These are phyloP conservation scores for Trichoderma asperellum DNA, from an alignment of 2,329 filamentous ascomycete genomes.

Conservation along the genomic window DNA sequence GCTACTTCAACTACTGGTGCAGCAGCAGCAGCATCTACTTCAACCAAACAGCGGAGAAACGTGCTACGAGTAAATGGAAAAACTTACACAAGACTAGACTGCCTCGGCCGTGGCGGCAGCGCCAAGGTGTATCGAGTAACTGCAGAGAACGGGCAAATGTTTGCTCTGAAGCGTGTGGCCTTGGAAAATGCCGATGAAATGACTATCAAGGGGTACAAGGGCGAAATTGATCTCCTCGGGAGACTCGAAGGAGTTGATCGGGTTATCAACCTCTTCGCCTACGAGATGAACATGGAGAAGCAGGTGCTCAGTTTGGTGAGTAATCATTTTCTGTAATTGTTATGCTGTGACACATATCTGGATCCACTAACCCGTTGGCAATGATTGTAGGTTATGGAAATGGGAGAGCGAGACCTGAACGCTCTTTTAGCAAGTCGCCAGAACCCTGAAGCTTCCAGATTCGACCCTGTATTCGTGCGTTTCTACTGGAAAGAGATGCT, in stretches of 20 bases:
- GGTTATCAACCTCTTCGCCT: conserved; percentile 89
- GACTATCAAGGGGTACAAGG: conserved; percentile 85
- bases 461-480: conserved; percentile 91
- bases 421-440: conserved; percentile 76
- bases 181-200: conserved; percentile 86
- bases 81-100: conserved; percentile 85
- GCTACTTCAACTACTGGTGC: conserved; percentile 84
- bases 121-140: conserved; percentile 95
- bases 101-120: conserved; percentile 88
- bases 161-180: conserved; percentile 90
- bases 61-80: conserved; percentile 90
- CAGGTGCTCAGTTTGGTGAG: conserved; percentile 82
- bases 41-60: conserved; percentile 75
- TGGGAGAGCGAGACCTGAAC: conserved; percentile 91
- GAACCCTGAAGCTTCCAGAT: conserved; percentile 71
- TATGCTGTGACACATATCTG: neutral
- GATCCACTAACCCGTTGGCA: neutral
- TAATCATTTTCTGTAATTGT: conserved; percentile 31
- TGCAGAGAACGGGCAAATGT: conserved; percentile 94
- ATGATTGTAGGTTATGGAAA: conserved; percentile 79
- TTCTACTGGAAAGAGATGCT: conserved; percentile 99
- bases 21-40: conserved; percentile 74
- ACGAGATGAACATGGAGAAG: conserved; percentile 91
- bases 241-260: conserved; percentile 83
- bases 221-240: conserved; percentile 88